Evolutionary conservation across 2,329 filamentous ascomycete genomes (phyloP).

Genomic region (Pestalotiopsis sp.): DNA sequence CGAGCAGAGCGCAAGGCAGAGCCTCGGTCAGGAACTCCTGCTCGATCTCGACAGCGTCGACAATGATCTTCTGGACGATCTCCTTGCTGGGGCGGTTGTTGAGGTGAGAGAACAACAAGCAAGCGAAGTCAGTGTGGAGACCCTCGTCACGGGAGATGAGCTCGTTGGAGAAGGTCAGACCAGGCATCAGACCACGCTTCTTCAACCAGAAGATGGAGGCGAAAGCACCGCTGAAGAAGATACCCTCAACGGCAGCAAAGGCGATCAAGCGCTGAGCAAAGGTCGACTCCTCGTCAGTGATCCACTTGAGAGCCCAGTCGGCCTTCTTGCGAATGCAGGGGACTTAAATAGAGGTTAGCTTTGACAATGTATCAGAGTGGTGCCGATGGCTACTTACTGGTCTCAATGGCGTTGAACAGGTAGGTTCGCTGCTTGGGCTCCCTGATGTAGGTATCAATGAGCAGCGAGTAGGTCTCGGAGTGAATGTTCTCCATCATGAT

Average conservation of each 20-base stretch:
- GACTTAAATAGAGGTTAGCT: slow-evolving; percentile 53
- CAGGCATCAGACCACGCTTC: slow-evolving; percentile 99
- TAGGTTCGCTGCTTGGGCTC: slow-evolving; percentile 92
- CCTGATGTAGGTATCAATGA: slow-evolving; percentile 99
- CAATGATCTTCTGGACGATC: slow-evolving; percentile 84
- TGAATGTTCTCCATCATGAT: slow-evolving; percentile 99
- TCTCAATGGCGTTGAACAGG: slow-evolving; percentile 98
- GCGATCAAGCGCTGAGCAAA: slow-evolving; percentile 95
- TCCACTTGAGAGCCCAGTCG: slow-evolving; percentile 96
- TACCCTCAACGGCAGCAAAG: slow-evolving; percentile 97
- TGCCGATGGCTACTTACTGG: slow-evolving; percentile 68
- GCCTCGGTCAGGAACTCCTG: slow-evolving; percentile 98
- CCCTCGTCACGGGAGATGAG: slow-evolving; percentile 99
- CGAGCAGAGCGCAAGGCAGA: slow-evolving; percentile 87
- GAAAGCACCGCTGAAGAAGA: slow-evolving; percentile 99
- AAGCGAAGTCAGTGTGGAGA: slow-evolving; percentile 98
- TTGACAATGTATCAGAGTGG: slow-evolving; percentile 57
- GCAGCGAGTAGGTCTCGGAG: slow-evolving; percentile 97
- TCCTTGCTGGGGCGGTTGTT: slow-evolving; percentile 87
- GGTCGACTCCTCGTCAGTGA: slow-evolving; percentile 87
- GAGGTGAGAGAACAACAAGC: slow-evolving; percentile 95
- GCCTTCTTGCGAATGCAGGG: slow-evolving; percentile 98
- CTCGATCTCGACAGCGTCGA: slow-evolving; percentile 91
- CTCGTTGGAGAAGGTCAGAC: slow-evolving; percentile 98
- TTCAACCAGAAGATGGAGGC: slow-evolving; percentile 99